Conservation (phyloP, 2,329 filamentous ascomycete genomes). For the Chaetomium sp. region DNA sequence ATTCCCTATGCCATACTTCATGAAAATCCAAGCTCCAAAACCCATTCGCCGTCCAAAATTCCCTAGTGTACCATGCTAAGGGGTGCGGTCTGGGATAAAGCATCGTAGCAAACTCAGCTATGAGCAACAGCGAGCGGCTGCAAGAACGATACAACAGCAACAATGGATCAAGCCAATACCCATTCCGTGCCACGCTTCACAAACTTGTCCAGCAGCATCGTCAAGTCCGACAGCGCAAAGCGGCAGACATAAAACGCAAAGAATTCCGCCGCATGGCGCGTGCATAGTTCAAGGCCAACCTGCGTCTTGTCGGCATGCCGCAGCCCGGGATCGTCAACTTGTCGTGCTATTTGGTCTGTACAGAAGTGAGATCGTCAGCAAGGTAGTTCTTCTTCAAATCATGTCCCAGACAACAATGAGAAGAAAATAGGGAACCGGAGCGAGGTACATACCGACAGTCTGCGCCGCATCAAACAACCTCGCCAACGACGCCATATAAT, state of each 20-base stretch:
- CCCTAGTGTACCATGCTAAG: too few species aligned
- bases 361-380: conserved; percentile 22
- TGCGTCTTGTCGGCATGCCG: conserved; percentile 89
- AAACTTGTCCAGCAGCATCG: conserved; percentile 86
- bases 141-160: neutral
- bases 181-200: conserved; percentile 95
- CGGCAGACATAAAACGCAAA: conserved; percentile 96
- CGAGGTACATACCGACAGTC: conserved; percentile 65
- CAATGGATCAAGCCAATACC: conserved; percentile 46
- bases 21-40: too few species aligned
- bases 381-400: too few species aligned
- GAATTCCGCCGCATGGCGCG: conserved; percentile 90
- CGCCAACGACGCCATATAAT: conserved; percentile 87
- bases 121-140: neutral
- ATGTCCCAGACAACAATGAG: too few species aligned
- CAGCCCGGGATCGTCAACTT: conserved; percentile 90
- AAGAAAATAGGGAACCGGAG: neutral
- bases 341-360: conserved; percentile 86
- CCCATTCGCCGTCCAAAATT: too few species aligned
- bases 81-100: too few species aligned
- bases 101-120: neutral
- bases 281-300: conserved; percentile 88
- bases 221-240: conserved; percentile 83
- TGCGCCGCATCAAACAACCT: conserved; percentile 90
- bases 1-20: too few species aligned